A percentile compares a stretch with the other conserved stretches of the same genome.
These are phyloP conservation scores for Coniophora puteana DNA, from an alignment of 1,284 basidiomycete genomes.

Conservation along the genomic window DNA sequence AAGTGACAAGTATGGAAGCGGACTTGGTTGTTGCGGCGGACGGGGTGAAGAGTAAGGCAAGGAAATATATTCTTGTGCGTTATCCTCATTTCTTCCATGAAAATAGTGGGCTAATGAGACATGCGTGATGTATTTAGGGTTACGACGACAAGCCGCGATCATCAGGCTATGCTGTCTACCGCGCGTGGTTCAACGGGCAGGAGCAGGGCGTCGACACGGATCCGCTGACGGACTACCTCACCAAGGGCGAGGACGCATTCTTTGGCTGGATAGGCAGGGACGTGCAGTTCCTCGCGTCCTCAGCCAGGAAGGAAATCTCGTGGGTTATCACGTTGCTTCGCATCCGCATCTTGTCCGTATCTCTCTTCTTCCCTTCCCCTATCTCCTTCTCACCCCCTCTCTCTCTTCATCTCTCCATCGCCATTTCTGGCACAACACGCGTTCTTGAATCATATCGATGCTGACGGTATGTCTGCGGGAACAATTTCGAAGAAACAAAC, in stretches of 20 bases:
- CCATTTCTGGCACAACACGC: too few species aligned
- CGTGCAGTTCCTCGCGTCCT: constrained; percentile 20
- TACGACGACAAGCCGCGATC: constrained; percentile 23
- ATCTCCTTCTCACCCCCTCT: neutral
- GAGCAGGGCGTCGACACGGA: constrained; percentile 18
- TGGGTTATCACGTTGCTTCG: constrained; percentile 23
- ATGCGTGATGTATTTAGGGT: constrained; percentile 13
- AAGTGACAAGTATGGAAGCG: constrained; percentile 14
- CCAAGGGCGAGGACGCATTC: constrained; percentile 17
- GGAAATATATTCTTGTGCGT: constrained; percentile 19
- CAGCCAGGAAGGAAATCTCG: constrained; percentile 16
- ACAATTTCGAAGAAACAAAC: too few species aligned
- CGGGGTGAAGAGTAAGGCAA: constrained; percentile 21
- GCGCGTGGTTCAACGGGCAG: constrained; percentile 19
- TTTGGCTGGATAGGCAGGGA: constrained; percentile 21
- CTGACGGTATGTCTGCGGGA: neutral
- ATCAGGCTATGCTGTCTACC: constrained; percentile 22
- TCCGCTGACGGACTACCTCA: constrained; percentile 19
- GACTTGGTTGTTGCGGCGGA: constrained; percentile 26
- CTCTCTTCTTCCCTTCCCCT: neutral
- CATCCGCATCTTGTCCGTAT: constrained; percentile 8
- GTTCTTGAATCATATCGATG: neutral
- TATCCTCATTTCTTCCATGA: neutral
- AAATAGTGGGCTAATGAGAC: too few species aligned
- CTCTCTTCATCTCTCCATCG: neutral